phyloP scores from a whole-genome alignment of 2,329 filamentous ascomycete species.

The Neophaeococcomyces aloes region DNA sequence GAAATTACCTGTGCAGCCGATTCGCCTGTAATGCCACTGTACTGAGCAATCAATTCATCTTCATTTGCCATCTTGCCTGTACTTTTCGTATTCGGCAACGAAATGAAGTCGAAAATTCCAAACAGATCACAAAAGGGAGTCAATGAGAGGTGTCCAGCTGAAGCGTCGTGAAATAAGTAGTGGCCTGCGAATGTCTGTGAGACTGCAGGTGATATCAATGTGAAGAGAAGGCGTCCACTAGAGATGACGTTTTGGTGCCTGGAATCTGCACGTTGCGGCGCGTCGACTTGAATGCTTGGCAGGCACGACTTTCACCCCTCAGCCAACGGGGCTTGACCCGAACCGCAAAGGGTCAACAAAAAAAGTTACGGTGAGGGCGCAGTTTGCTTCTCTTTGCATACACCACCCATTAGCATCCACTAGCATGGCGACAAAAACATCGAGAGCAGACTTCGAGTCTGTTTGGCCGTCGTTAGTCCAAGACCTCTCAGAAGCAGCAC shows the following conservation, averaged over 20 bases:
- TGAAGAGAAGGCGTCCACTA: too few relatives aligned
- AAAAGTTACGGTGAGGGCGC: conserved; percentile 5
- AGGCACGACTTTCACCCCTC: background rate
- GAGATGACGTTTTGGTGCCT: too few relatives aligned
- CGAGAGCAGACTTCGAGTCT: conserved; percentile 66
- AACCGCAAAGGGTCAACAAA: conserved; percentile 3
- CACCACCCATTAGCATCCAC: background rate
- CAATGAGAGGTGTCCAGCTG: background rate
- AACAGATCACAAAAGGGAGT: background rate
- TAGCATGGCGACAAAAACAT: conserved; percentile 60
- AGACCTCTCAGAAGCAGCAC: conserved; percentile 67
- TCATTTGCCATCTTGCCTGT: conserved; percentile 12
- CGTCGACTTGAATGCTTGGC: conserved; percentile 3
- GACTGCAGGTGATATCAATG: too few relatives aligned
- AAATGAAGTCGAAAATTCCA: background rate
- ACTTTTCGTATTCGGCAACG: background rate
- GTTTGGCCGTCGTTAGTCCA: conserved; percentile 79
- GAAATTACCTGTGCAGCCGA: conserved; percentile 38
- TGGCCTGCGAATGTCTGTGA: too few relatives aligned
- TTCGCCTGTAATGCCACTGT: conserved; percentile 47
- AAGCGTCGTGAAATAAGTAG: too few relatives aligned
- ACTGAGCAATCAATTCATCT: conserved; percentile 40
- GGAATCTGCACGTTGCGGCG: too few relatives aligned
- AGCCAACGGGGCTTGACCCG: background rate
- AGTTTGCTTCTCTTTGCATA: background rate